phyloP scores from a whole-genome alignment of 352 stramenopile genomes.

The Hyaloperonospora brassicae region DNA sequence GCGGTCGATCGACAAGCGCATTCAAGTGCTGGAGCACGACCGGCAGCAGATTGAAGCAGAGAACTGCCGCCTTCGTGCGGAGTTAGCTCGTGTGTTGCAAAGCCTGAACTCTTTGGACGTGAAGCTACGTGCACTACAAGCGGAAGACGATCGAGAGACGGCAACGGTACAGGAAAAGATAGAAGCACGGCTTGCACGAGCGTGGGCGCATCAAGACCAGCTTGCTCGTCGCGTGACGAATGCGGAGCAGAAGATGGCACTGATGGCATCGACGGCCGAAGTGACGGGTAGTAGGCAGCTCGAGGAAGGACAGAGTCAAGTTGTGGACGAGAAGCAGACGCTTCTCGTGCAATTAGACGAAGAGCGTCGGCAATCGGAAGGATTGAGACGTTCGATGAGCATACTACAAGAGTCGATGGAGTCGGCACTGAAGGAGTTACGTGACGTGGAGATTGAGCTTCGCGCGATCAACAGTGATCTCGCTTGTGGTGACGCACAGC shows the following conservation, averaged over 20 bases:
- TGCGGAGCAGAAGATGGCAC: slow-evolving; percentile 10
- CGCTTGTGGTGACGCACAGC: slow-evolving; percentile 4
- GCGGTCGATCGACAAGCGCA: slow-evolving; percentile 13
- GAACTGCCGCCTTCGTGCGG: slow-evolving; percentile 11
- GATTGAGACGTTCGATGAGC: slow-evolving; percentile 1
- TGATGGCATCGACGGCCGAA: not conserved
- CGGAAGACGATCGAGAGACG: slow-evolving; percentile 4
- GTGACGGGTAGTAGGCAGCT: not conserved
- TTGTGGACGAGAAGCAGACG: slow-evolving; percentile 8
- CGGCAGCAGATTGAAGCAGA: slow-evolving; percentile 12
- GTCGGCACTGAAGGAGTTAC: slow-evolving; percentile 12
- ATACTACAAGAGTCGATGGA: slow-evolving; percentile 11
- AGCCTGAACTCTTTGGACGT: slow-evolving; percentile 4
- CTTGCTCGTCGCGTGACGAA: slow-evolving; percentile 6
- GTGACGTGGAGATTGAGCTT: slow-evolving; percentile 16
- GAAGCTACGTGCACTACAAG: slow-evolving; percentile 9
- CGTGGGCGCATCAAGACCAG: slow-evolving; percentile 7
- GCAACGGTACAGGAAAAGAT: slow-evolving; percentile 3
- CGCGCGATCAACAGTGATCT: slow-evolving; percentile 5
- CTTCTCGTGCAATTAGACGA: slow-evolving; percentile 11
- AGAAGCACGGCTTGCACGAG: slow-evolving; percentile 1
- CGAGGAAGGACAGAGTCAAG: slow-evolving; percentile 1
- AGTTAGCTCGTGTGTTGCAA: slow-evolving; percentile 7
- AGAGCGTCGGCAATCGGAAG: slow-evolving; percentile 6
- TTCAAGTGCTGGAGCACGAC: slow-evolving; percentile 11